Conservation (phyloP, 306 rosid species). For the Pueraria montana region DNA sequence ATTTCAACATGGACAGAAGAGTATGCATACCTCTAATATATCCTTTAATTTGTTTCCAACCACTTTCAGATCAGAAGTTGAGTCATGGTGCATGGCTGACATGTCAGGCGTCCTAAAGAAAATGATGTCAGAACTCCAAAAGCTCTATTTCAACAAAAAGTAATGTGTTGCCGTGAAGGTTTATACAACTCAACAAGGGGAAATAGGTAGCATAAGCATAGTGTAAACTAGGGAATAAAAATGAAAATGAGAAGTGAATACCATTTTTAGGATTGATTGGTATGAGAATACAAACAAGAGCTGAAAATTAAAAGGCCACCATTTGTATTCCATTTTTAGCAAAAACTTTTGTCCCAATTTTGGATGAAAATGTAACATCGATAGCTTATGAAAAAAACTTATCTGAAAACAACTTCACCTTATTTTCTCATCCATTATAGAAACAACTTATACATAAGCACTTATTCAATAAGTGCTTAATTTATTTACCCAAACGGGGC, state of each 20-base stretch:
- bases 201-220: background rate
- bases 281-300: conserved; percentile 7
- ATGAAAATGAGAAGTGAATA: background rate
- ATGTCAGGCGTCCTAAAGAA: conserved; percentile 89
- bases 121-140: conserved; percentile 43
- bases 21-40: conserved; percentile 73
- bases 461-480: background rate
- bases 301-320: background rate
- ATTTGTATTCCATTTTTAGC: conserved; percentile 15
- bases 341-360: conserved; percentile 7
- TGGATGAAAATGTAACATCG: background rate
- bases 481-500: background rate
- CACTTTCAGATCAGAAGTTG: conserved; percentile 78
- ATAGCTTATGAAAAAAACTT: no score
- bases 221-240: background rate
- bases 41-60: conserved; percentile 82
- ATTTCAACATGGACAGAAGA: conserved; percentile 2
- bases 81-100: conserved; percentile 93
- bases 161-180: background rate
- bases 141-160: conserved; percentile 24
- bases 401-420: no score
- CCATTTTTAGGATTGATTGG: conserved; percentile 3
- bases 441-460: background rate
- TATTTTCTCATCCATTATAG: no score
- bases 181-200: conserved; percentile 26